Conservation (phyloP, 352 stramenopile species). For the Peronospora tabacina region DNA sequence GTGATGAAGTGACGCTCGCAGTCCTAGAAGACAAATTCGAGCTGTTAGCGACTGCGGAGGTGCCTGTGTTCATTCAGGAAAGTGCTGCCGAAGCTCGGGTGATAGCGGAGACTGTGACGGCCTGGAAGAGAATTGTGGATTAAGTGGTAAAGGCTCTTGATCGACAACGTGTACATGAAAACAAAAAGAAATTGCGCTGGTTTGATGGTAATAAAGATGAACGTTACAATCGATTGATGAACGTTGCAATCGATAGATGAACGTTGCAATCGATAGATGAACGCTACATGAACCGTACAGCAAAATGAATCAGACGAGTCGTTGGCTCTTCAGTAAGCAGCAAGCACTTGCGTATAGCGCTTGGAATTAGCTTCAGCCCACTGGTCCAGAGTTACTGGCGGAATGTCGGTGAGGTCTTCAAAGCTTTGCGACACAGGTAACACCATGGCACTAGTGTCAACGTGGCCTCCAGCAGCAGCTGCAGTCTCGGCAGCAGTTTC, state of each 20-base stretch:
- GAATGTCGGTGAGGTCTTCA: constrained; percentile 49
- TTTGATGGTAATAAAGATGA: background rate
- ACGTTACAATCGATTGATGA: too few relatives aligned
- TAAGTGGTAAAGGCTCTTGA: constrained; percentile 14
- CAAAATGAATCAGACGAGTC: background rate
- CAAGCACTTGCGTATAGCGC: constrained; percentile 38
- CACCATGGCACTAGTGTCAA: constrained; percentile 22
- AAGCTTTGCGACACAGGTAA: constrained; percentile 43
- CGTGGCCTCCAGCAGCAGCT: constrained; percentile 9
- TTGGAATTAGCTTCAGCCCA: constrained; percentile 49
- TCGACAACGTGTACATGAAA: background rate
- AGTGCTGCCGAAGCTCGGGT: constrained; percentile 48
- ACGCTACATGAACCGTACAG: background rate
- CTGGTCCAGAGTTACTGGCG: constrained; percentile 38
- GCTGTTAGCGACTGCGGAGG: constrained; percentile 33
- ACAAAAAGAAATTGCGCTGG: constrained; percentile 7
- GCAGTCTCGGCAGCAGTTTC: constrained; percentile 19
- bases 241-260: too few relatives aligned
- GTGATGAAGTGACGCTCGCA: constrained; percentile 24
- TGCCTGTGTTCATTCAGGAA: constrained; percentile 46
- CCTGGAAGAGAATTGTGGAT: constrained; percentile 37
- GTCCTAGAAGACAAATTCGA: constrained; percentile 37
- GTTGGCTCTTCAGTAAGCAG: constrained; percentile 7
- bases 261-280: background rate
- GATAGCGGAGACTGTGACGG: constrained; percentile 34